Percentiles rank a stretch among this genome's conserved stretches.
These are phyloP conservation scores for Mallotus nudiflorus DNA, from an alignment of 345 rosid species.

Conservation along the genomic window DNA sequence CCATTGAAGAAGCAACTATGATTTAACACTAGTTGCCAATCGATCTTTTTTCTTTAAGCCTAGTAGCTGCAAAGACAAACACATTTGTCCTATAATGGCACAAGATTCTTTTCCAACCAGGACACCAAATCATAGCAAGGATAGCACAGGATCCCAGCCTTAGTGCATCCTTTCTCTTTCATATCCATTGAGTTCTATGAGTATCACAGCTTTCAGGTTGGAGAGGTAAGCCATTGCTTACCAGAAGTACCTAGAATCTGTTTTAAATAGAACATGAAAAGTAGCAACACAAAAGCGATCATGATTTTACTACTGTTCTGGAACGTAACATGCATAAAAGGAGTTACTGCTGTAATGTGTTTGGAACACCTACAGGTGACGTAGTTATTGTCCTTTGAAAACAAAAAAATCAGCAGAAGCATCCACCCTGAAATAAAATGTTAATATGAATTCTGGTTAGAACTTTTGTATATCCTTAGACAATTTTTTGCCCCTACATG, in stretches of 20 bases:
- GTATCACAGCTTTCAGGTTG: not conserved
- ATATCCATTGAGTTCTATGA: no score
- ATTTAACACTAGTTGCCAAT: no score
- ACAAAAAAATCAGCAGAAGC: not conserved
- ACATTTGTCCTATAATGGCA: no score
- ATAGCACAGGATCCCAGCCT: not conserved
- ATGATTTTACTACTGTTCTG: not conserved
- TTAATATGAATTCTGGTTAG: not conserved
- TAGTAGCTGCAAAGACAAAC: no score
- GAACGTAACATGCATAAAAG: not conserved
- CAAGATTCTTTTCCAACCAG: no score
- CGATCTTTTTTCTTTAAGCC: no score
- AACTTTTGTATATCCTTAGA: no score
- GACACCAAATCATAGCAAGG: no score
- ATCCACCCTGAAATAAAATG: not conserved
- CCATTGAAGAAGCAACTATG: no score
- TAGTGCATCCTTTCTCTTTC: not conserved
- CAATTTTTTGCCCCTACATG: not conserved
- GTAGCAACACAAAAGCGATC: not conserved
- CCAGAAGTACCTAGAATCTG: not conserved
- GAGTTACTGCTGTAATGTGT: not conserved
- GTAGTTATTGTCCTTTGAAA: not conserved
- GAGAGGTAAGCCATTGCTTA: not conserved
- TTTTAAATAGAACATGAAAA: not conserved
- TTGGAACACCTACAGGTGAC: not conserved